Percentiles rank a stretch among this genome's conserved stretches.
Evolutionary conservation across 805 yeast species (phyloP).

Genomic region (Starmerella bacillaris): DNA sequence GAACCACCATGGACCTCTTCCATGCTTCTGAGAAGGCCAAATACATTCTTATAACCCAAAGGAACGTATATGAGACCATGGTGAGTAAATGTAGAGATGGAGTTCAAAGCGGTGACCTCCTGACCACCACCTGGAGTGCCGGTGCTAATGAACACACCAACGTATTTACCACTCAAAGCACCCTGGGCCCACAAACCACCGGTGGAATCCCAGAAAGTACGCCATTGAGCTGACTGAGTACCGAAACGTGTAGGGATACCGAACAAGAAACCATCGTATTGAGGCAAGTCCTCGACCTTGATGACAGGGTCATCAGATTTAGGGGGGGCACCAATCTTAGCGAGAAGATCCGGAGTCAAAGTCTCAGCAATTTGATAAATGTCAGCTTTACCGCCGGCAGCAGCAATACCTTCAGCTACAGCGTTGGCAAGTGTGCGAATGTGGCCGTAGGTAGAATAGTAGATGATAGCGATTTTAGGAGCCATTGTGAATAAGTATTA

Average conservation of each 20-base stretch:
- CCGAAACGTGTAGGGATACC: slow-evolving; percentile 75
- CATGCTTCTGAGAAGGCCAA: slow-evolving; percentile 37
- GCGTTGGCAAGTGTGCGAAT: slow-evolving; percentile 50
- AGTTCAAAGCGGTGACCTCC: slow-evolving; percentile 46
- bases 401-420: slow-evolving; percentile 48
- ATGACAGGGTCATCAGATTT: slow-evolving; percentile 35
- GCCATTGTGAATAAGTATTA: slow-evolving; percentile 10
- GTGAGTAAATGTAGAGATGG: slow-evolving; percentile 44
- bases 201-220: slow-evolving; percentile 57
- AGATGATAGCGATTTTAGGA: slow-evolving; percentile 51
- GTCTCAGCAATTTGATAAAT: slow-evolving; percentile 73
- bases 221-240: slow-evolving; percentile 57
- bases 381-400: slow-evolving; percentile 52
- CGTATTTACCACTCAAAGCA: slow-evolving; percentile 51
- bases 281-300: slow-evolving; percentile 34
- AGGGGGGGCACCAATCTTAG: slow-evolving; percentile 45
- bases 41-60: slow-evolving; percentile 47
- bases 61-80: slow-evolving; percentile 68
- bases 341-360: slow-evolving; percentile 41
- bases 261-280: slow-evolving; percentile 57
- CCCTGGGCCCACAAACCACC: slow-evolving; percentile 64
- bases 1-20: slow-evolving; percentile 65
- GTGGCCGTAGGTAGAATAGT: slow-evolving; percentile 73
- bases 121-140: slow-evolving; percentile 67
- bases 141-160: slow-evolving; percentile 53